These are phyloP conservation scores for Fraxinus anomala DNA, from an alignment of 257 asterid species.

Conservation along the genomic window DNA sequence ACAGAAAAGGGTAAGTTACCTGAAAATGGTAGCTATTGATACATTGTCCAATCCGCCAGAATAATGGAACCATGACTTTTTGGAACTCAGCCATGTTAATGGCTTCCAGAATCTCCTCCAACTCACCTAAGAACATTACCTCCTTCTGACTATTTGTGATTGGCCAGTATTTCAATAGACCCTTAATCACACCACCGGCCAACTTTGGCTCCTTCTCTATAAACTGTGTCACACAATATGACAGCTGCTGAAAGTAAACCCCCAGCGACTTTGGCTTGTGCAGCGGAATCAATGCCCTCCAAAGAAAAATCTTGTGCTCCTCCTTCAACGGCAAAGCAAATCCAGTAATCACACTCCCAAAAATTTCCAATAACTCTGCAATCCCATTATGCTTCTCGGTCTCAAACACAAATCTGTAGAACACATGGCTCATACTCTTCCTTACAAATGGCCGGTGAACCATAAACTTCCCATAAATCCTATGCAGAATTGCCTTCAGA, in stretches of 20 bases:
- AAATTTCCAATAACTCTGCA: constrained; percentile 82
- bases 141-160: constrained; percentile 88
- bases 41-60: constrained; percentile 71
- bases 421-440: constrained; percentile 72
- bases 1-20: constrained; percentile 41
- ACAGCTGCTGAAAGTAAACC: constrained; percentile 77
- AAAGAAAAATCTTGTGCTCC: constrained; percentile 87
- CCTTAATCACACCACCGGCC: constrained; percentile 67
- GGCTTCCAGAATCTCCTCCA: constrained; percentile 86
- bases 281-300: constrained; percentile 73
- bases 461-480: constrained; percentile 89
- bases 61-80: constrained; percentile 79
- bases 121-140: constrained; percentile 83
- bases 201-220: constrained; percentile 88
- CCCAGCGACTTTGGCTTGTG: constrained; percentile 88
- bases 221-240: constrained; percentile 78
- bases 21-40: constrained; percentile 84
- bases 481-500: constrained; percentile 77
- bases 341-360: constrained; percentile 92
- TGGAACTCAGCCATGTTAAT: constrained; percentile 80
- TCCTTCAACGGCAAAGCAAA: constrained; percentile 87
- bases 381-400: constrained; percentile 80
- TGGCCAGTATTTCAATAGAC: constrained; percentile 91
- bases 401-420: constrained; percentile 73
- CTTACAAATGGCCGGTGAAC: constrained; percentile 81